Conservation (phyloP, 768 basidiomycete genomes). For the Calocybe indica region DNA sequence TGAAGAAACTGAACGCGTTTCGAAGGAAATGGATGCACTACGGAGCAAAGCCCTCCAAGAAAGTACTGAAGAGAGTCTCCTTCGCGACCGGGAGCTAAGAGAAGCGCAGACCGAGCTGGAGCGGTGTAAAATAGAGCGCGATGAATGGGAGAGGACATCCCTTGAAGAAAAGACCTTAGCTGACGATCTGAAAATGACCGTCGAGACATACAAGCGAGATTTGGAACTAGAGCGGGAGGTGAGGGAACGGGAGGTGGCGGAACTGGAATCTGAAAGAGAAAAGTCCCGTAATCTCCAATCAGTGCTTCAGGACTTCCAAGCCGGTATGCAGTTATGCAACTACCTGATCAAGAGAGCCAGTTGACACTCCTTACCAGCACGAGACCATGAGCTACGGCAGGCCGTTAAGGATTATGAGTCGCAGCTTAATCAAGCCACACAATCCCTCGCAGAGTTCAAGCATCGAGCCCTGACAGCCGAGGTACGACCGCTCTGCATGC, state of each 20-base stretch:
- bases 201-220: slow-evolving; percentile 55
- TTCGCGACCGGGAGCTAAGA: slow-evolving; percentile 75
- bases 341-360: not conserved
- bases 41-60: slow-evolving; percentile 62
- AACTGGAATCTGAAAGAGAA: slow-evolving; percentile 65
- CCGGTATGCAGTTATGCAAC: slow-evolving; percentile 47
- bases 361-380: slow-evolving; percentile 44
- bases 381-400: slow-evolving; percentile 84
- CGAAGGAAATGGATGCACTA: slow-evolving; percentile 63
- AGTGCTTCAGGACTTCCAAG: slow-evolving; percentile 93
- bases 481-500: slow-evolving; percentile 33
- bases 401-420: slow-evolving; percentile 79
- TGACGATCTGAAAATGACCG: slow-evolving; percentile 61
- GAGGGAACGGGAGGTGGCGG: slow-evolving; percentile 45
- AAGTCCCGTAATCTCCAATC: slow-evolving; percentile 82
- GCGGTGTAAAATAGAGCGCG: slow-evolving; percentile 73
- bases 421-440: slow-evolving; percentile 62
- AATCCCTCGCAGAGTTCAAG: slow-evolving; percentile 87
- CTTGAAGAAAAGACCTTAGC: slow-evolving; percentile 60
- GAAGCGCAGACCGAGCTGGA: slow-evolving; percentile 87
- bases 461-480: slow-evolving; percentile 85
- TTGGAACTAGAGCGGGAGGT: slow-evolving; percentile 61
- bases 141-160: slow-evolving; percentile 47
- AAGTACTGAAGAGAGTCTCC: slow-evolving; percentile 59
- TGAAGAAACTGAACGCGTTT: slow-evolving; percentile 66